Percentiles rank a stretch among this genome's conserved stretches.
phyloP scores from a whole-genome alignment of 202 grass and related monocot species.

The Panicum virgatum region DNA sequence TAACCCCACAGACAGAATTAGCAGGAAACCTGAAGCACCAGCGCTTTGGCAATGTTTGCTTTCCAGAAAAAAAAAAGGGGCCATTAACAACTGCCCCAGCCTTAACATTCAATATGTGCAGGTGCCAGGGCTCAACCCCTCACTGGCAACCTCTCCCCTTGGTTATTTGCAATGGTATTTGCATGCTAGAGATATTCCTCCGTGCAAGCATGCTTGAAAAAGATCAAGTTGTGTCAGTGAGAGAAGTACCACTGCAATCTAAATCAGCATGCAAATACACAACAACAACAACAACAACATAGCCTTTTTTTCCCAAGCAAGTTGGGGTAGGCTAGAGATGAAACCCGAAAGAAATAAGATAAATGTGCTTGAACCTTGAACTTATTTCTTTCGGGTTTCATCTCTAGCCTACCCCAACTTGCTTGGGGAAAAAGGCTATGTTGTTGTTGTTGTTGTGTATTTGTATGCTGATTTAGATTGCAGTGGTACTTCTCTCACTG shows the following conservation, averaged over 20 bases:
- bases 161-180: not conserved
- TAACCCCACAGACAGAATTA: not conserved
- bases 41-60: not conserved
- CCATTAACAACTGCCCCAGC: not conserved
- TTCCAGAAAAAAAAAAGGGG: not conserved
- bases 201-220: not conserved
- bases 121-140: not conserved
- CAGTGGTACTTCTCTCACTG: not conserved
- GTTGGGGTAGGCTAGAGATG: too few species aligned
- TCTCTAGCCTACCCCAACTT: too few species aligned
- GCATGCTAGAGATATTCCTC: not conserved
- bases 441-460: too few species aligned
- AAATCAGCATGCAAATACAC: too few species aligned
- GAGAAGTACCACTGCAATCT: not conserved
- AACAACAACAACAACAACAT: too few species aligned
- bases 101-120: not conserved
- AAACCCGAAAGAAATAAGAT: too few species aligned
- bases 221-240: not conserved
- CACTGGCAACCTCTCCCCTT: not conserved
- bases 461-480: not conserved
- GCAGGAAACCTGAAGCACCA: not conserved
- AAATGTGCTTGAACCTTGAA: too few species aligned
- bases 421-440: too few species aligned
- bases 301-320: too few species aligned
- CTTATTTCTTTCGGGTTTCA: too few species aligned